Evolutionary conservation across 306 rosid genomes (phyloP), one percentile per base, ranked within the genome.

Genomic region (Cotoneaster glaucophyllus): DNA sequence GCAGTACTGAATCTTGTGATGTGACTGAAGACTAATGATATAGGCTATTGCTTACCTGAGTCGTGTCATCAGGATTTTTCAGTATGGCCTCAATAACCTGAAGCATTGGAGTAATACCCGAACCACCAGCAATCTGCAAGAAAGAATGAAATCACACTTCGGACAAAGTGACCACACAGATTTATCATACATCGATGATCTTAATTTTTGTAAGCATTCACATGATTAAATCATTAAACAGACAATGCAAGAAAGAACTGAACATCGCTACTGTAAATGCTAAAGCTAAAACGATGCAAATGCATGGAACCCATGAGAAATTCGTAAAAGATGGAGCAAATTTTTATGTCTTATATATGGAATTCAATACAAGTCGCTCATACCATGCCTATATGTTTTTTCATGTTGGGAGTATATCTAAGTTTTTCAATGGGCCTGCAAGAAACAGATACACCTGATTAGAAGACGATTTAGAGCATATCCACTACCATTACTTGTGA

Each of bases 21-120:
- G 21, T 2, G 37, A 70, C 34, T 58, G 31, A 59, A 15, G 68
- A 71, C 26, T 13, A 10, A 29, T 54, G 39, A 75, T 73, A 41
- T 75, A 80, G 59, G 59, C 75, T 78, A 75, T 66, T 24, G 54
- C 89, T 77, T 83, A 90, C 99, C 94, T 96, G 88, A 70, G 98
- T 90, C 26, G 77, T 85, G 85, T 96, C 99, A 34, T 93, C 97
- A 12, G 98, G 91, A 79, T 96, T 93, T 92, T 89, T 93, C 84
- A 91, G 81, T 72, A 96, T 82, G 77, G 99, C 99, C 79, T 93
- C 99, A 85, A 93, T 88, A 64, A 96, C 89, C 86, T 96, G 98
- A 80, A 96, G 96, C 98, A 96, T 90, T 52, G 98, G 99, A 73
- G 99, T 96, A 80, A 96, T 96, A 79, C 99, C 97, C 4, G 98